Percentiles rank a stretch among this genome's conserved stretches.
These are phyloP conservation scores for Teratosphaeriaceae sp. DNA, from an alignment of 2,329 filamentous ascomycete genomes.

Conservation along the genomic window DNA sequence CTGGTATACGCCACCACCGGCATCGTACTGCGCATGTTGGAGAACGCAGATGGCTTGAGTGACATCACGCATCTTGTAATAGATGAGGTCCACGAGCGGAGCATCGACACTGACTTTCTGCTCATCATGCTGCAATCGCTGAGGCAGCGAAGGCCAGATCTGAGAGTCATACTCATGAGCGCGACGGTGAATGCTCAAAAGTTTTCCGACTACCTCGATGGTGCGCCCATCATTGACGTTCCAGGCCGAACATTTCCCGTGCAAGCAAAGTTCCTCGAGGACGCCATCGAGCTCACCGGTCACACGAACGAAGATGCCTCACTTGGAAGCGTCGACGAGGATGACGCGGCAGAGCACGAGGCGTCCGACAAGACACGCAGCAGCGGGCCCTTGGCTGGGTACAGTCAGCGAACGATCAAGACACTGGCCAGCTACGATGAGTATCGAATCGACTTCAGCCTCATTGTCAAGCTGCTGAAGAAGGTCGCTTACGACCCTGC, in stretches of 20 bases:
- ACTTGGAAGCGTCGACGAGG: conserved; percentile 41
- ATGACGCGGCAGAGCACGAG: conserved; percentile 36
- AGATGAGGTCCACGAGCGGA: conserved; percentile 95
- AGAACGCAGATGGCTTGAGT: conserved; percentile 74
- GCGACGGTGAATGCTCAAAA: conserved; percentile 89
- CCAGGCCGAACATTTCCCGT: conserved; percentile 94
- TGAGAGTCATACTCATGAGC: conserved; percentile 96
- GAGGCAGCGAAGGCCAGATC: conserved; percentile 65
- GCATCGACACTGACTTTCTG: conserved; percentile 94
- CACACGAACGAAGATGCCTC: conserved; percentile 60
- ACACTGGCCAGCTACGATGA: conserved; percentile 77
- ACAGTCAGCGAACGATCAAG: conserved; percentile 68
- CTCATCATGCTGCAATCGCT: conserved; percentile 85
- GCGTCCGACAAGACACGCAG: conserved; percentile 44
- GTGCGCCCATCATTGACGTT: conserved; percentile 80
- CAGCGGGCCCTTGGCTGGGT: conserved; percentile 60
- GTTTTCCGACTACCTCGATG: conserved; percentile 82
- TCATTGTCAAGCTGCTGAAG: conserved; percentile 73
- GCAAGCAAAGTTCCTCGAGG: conserved; percentile 79
- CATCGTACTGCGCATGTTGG: conserved; percentile 97
- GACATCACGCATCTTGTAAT: conserved; percentile 92
- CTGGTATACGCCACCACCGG: conserved; percentile 83
- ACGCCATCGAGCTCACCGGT: conserved; percentile 81
- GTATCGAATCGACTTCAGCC: conserved; percentile 82
- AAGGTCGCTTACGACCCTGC: conserved; percentile 64